These are phyloP conservation scores for Warburgia ugandensis DNA, from an alignment of 164 flowering plant species.

Conservation along the genomic window DNA sequence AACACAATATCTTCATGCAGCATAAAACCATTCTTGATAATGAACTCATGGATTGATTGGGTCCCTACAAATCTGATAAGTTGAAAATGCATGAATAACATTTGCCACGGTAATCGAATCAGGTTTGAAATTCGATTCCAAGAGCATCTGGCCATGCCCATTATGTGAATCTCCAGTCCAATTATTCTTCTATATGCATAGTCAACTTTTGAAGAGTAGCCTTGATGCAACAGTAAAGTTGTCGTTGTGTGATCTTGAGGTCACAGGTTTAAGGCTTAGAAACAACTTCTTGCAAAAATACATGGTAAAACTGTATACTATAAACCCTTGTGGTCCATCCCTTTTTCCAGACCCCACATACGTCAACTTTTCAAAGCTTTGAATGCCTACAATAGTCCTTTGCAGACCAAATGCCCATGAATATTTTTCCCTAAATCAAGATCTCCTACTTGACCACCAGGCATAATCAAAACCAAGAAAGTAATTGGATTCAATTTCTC, in stretches of 20 bases:
- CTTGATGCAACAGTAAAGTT: too few relatives aligned
- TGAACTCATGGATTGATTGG: conserved; percentile 22
- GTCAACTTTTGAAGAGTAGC: too few relatives aligned
- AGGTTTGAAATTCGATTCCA: conserved; percentile 19
- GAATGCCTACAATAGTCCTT: conserved; percentile 24
- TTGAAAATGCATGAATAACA: conserved; percentile 31
- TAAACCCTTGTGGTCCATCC: too few relatives aligned
- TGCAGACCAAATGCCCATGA: conserved; percentile 23
- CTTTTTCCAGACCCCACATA: too few relatives aligned
- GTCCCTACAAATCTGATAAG: conserved; percentile 13
- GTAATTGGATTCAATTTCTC: conserved; percentile 23
- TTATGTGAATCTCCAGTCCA: conserved; percentile 26
- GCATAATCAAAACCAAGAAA: conserved; percentile 29
- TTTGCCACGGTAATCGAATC: conserved; percentile 35
- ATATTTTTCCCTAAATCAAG: conserved; percentile 24
- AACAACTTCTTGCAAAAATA: too few relatives aligned
- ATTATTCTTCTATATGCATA: conserved; percentile 26
- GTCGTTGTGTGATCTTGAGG: too few relatives aligned
- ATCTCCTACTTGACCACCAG: conserved; percentile 25
- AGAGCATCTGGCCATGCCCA: conserved; percentile 23
- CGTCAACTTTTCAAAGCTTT: conserved; percentile 27
- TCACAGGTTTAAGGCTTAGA: too few relatives aligned
- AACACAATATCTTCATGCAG: conserved; percentile 25
- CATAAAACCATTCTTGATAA: conserved; percentile 25
- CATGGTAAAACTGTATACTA: too few relatives aligned